These are phyloP conservation scores for Melastoma candidum DNA, from an alignment of 441 rosid genomes.

Conservation along the genomic window DNA sequence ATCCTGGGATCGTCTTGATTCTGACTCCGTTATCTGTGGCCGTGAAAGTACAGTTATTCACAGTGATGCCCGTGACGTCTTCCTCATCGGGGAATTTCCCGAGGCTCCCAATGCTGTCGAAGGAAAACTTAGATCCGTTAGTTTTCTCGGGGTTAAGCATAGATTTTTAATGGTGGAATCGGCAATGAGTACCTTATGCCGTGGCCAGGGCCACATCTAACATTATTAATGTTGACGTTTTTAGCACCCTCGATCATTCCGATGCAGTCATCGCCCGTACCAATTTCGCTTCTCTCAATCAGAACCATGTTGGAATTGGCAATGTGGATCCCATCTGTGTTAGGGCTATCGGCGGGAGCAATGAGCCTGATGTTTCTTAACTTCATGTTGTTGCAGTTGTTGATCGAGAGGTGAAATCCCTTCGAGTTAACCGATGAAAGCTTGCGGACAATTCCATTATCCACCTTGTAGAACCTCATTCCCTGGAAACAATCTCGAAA, in stretches of 20 bases:
- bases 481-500: constrained; percentile 21
- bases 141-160: background rate
- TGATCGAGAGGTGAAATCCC: constrained; percentile 49
- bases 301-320: constrained; percentile 36
- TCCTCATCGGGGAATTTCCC: constrained; percentile 14
- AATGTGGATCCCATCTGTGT: constrained; percentile 61
- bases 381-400: constrained; percentile 24
- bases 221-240: constrained; percentile 30
- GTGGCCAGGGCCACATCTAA: constrained; percentile 72
- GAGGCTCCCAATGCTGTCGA: constrained; percentile 27
- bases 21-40: constrained; percentile 33
- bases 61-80: constrained; percentile 10
- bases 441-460: constrained; percentile 23
- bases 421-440: constrained; percentile 40
- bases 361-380: constrained; percentile 17
- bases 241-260: constrained; percentile 42
- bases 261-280: constrained; percentile 56
- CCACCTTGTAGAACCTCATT: constrained; percentile 26
- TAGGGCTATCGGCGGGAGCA: constrained; percentile 52
- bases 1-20: constrained; percentile 56
- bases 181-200: constrained; percentile 40
- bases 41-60: constrained; percentile 8
- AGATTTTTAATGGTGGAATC: background rate
- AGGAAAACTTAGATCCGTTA: background rate
- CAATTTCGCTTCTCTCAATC: constrained; percentile 22